Base-by-base conservation (phyloP, 148 eudicot genomes). In the Rhododendron griersonianum region DNA sequence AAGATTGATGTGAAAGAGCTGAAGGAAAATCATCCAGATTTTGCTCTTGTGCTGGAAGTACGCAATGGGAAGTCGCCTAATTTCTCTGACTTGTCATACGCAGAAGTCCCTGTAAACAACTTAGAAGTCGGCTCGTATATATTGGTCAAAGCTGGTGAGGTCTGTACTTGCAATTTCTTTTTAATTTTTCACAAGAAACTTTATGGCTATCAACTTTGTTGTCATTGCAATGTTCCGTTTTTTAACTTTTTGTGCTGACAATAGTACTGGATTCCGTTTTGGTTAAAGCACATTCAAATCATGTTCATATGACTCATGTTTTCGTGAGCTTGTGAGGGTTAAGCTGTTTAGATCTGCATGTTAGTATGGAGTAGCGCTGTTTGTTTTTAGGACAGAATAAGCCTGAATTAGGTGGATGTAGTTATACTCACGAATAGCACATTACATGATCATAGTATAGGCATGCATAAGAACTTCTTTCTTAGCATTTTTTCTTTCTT, bases 141-240 rank as follows among this genome's bases (percentile, higher is more conserved):
- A 44, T 95, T 97, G 94, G 98, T 97, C 89, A 95, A 93, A 95
- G 99, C 99, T 92, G 99, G 98, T 86, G 98, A 97, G 99, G 99
- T 97, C 91, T 88, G 94, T 87, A 35, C 57, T 82, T 78, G 57
- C 44, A 74, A 14, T 50, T 83, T 37, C 8, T n/a, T 61, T 81
- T 69, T 67, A 61, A 33, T 21, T 80, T 39, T 79, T 19, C 14
- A 21, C 10, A 13, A 15, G 30, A 51, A 33, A 53, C 73, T 77
- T 57, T 16, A 55, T 55, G 21, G 61, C 23, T 55, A 4, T 55
- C 61, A 55, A 16, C 5, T 48, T 4, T 33, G 4, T 30, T 41
- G 37, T 39, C 19, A 21, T 33, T 18, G 23, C 25, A 23, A 16
- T 81, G 71, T 41, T n/a, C 10, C 25, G 14, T 82, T n/a, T 10